A percentile compares a stretch with the other conserved stretches of the same genome.
phyloP scores from a whole-genome alignment of 78 protist species.

The Dictyostelium firmibasis region DNA sequence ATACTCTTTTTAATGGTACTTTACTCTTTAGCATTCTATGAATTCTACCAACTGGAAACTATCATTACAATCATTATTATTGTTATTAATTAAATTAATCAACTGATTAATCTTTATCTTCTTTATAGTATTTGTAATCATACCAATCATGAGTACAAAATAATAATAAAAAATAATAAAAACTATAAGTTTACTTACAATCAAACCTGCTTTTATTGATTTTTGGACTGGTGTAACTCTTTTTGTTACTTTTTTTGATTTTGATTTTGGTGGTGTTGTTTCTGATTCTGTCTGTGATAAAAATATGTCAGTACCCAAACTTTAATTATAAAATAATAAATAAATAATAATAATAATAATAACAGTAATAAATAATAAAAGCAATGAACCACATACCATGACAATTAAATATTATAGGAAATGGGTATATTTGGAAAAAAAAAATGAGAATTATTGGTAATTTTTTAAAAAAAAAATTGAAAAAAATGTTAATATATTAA shows the following conservation, averaged over 20 bases:
- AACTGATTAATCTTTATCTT: no score
- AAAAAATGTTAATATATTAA: background rate
- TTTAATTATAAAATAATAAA: no score
- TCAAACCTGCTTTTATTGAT: conserved; percentile 19
- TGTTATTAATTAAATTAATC: no score
- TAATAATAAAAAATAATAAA: background rate
- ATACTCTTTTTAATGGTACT: conserved; percentile 86
- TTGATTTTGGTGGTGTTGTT: background rate
- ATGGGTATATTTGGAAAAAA: no score
- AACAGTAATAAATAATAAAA: no score
- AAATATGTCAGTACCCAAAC: no score
- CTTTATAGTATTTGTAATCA: no score
- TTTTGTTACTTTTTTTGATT: background rate
- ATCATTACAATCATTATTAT: background rate
- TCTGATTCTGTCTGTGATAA: background rate
- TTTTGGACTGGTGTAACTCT: conserved; percentile 29
- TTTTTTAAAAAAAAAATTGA: background rate
- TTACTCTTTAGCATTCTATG: conserved; percentile 93
- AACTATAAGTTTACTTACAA: background rate
- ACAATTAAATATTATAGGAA: no score
- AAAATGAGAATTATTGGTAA: no score
- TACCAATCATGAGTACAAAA: no score
- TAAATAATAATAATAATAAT: no score
- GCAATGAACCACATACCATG: background rate
- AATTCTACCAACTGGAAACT: conserved; percentile 93